A percentile compares a stretch with the other conserved stretches of the same genome.
Conservation (phyloP, 164 flowering plant species). For the Taxillus chinensis region DNA sequence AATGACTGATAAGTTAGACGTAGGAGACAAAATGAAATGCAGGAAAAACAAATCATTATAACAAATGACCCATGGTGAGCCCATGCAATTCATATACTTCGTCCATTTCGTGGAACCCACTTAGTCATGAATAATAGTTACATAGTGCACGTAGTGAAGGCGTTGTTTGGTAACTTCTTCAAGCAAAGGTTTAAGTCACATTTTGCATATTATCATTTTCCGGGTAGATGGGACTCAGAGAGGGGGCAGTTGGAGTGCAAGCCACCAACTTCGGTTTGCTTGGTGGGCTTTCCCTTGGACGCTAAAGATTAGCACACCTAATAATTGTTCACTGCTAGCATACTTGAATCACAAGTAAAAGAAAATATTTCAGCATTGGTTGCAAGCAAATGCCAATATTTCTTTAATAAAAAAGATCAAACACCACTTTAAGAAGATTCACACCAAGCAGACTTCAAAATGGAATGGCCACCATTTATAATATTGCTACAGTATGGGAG, state of each 20-base stretch:
- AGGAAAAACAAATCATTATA: background rate
- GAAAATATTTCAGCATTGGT: too few species aligned
- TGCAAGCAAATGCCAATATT: too few species aligned
- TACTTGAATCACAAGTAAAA: too few species aligned
- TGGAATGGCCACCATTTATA: too few species aligned
- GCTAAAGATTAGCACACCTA: too few species aligned
- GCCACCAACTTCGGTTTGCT: conserved; percentile 37
- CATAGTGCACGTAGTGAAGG: background rate
- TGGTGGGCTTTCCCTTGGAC: too few species aligned
- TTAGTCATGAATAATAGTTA: background rate
- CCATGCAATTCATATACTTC: background rate
- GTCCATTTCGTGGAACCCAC: background rate
- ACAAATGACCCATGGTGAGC: background rate
- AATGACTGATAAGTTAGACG: background rate
- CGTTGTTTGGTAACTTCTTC: conserved; percentile 11
- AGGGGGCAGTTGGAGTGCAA: conserved; percentile 32
- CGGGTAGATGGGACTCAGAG: conserved; percentile 8
- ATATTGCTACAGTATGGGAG: too few species aligned
- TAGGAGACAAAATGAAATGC: background rate
- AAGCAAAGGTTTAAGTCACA: background rate
- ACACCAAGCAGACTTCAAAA: too few species aligned
- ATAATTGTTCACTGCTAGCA: background rate
- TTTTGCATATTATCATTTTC: background rate
- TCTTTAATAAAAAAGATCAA: too few species aligned
- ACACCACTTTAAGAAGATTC: too few species aligned